Percentiles rank a stretch among this genome's conserved stretches.
These are phyloP conservation scores for Exophiala oligosperma DNA, from an alignment of 2,329 filamentous ascomycete genomes.

Conservation along the genomic window DNA sequence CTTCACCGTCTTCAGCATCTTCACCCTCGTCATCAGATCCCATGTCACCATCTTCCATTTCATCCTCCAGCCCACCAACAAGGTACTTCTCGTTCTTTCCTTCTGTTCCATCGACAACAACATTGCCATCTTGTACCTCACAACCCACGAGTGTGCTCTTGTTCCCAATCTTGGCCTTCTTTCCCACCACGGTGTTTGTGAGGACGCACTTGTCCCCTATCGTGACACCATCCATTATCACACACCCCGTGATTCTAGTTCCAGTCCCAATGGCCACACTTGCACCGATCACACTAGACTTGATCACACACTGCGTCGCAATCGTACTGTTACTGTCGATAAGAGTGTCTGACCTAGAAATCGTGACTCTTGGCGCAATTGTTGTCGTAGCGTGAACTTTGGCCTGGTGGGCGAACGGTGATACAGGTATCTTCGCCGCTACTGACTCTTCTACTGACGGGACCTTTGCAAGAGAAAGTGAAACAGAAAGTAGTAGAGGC, in stretches of 20 bases:
- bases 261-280: slow-evolving; percentile 84
- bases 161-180: slow-evolving; percentile 78
- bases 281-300: slow-evolving; percentile 83
- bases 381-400: slow-evolving; percentile 84
- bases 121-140: slow-evolving; percentile 83
- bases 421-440: slow-evolving; percentile 59
- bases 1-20: slow-evolving; percentile 19
- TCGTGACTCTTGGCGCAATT: slow-evolving; percentile 76
- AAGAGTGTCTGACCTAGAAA: slow-evolving; percentile 78
- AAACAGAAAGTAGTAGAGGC: slow-evolving; percentile 75
- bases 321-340: slow-evolving; percentile 87
- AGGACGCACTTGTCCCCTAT: slow-evolving; percentile 82
- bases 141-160: slow-evolving; percentile 80
- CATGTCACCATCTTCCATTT: slow-evolving; percentile 36
- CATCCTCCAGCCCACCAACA: slow-evolving; percentile 47
- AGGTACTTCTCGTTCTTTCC: slow-evolving; percentile 63
- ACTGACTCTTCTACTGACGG: slow-evolving; percentile 59
- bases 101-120: slow-evolving; percentile 75
- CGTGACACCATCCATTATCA: slow-evolving; percentile 89
- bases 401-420: slow-evolving; percentile 72
- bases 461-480: slow-evolving; percentile 82
- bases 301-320: slow-evolving; percentile 87
- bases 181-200: slow-evolving; percentile 83
- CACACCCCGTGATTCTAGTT: slow-evolving; percentile 81
- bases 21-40: slow-evolving; percentile 29